phyloP scores from a whole-genome alignment of 2,329 filamentous ascomycete genomes.

The Cladosporium sp. region DNA sequence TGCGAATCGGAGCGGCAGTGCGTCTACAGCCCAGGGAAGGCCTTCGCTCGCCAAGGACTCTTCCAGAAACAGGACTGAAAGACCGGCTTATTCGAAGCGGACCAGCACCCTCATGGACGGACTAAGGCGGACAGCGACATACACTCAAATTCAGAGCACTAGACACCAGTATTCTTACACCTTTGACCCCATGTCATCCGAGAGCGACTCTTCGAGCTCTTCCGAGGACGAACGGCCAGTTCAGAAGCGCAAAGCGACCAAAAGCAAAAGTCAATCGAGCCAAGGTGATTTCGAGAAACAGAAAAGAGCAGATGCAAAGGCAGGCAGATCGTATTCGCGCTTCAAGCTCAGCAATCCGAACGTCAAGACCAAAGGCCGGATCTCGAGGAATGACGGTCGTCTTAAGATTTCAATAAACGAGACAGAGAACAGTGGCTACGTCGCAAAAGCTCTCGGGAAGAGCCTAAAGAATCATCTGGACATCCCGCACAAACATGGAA shows the following conservation, averaged over 20 bases:
- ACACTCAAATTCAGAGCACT: constrained; percentile 3
- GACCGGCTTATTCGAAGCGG: background rate
- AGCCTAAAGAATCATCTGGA: constrained; percentile 56
- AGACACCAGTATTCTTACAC: constrained; percentile 20
- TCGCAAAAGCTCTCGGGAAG: constrained; percentile 68
- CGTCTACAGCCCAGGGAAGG: background rate
- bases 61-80: constrained; percentile 5
- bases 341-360: constrained; percentile 62
- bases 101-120: constrained; percentile 21
- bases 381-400: constrained; percentile 65
- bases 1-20: background rate
- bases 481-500: constrained; percentile 27
- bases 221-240: constrained; percentile 22
- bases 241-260: constrained; percentile 7
- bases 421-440: constrained; percentile 63
- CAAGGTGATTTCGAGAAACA: constrained; percentile 8
- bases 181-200: constrained; percentile 27
- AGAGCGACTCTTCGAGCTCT: constrained; percentile 24
- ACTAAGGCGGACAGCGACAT: constrained; percentile 18
- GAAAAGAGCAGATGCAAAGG: constrained; percentile 15
- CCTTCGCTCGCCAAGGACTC: background rate
- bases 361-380: constrained; percentile 60
- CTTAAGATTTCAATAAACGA: constrained; percentile 70
- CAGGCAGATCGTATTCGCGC: constrained; percentile 40
- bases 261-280: constrained; percentile 8